These are phyloP conservation scores for Shiraia sp. DNA, from an alignment of 2,329 filamentous ascomycete species.

Conservation along the genomic window DNA sequence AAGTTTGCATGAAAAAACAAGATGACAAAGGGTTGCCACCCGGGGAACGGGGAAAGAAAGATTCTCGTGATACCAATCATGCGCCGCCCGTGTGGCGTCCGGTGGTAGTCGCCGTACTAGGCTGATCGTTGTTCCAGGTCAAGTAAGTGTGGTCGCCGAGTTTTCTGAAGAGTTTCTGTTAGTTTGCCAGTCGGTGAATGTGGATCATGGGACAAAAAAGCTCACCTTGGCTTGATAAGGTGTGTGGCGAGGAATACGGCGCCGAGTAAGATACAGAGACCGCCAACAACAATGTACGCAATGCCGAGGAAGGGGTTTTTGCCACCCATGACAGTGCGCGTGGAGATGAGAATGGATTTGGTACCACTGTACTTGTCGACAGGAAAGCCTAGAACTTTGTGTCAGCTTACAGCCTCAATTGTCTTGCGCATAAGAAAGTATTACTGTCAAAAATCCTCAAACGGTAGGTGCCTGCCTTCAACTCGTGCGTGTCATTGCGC, in stretches of 20 bases:
- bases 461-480: conserved; percentile 74
- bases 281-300: conserved; percentile 91
- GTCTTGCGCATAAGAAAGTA: conserved; percentile 36
- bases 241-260: conserved; percentile 87
- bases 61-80: conserved; percentile 21
- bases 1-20: conserved; percentile 8
- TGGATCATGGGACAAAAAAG: not conserved
- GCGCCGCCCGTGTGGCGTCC: conserved; percentile 44
- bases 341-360: conserved; percentile 88
- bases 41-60: not conserved
- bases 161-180: conserved; percentile 65
- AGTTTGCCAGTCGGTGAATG: not conserved
- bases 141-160: conserved; percentile 97
- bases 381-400: conserved; percentile 68
- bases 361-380: conserved; percentile 79
- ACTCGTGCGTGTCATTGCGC: conserved; percentile 72
- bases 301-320: conserved; percentile 96
- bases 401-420: not conserved
- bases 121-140: conserved; percentile 83
- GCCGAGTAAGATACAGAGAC: conserved; percentile 87
- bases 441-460: conserved; percentile 78
- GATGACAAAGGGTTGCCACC: conserved; percentile 1
- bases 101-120: conserved; percentile 58
- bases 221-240: conserved; percentile 84
- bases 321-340: conserved; percentile 89